Base-by-base conservation (phyloP, 495 filamentous ascomycete genomes). In the Xylaria flabelliformis region DNA sequence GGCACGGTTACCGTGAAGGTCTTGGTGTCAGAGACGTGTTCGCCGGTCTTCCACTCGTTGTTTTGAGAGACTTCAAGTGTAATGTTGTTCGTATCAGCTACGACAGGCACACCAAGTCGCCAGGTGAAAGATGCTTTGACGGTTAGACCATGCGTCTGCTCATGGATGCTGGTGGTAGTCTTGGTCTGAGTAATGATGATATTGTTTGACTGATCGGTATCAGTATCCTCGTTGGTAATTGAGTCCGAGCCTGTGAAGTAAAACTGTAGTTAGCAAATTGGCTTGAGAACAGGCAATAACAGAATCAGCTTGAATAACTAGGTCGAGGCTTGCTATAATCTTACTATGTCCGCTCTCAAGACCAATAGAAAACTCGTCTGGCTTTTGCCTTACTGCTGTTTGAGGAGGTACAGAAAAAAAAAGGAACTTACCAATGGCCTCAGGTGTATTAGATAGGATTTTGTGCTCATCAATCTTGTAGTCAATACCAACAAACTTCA, bases 131-230 rank as follows among this genome's bases (percentile, higher is more conserved):
- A 53, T 24, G n/a, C 50, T n/a, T 53, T 53, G n/a, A 53, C 21
- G 2, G n/a, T 26, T 10, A 53, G 0, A 24, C 50, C 50, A 24
- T 53, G 50, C 6, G 50, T 53, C 19, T 53, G 50, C 19, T 53
- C 50, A 26, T 53, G 50, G 12, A 53, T 53, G 12, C 50, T 26
- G 3, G 50, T 53, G 50, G 3, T 12, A 53, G 50, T 53, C 50
- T 53, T 53, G 50, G 50, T 53, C 21, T 53, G 50, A 53, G 19
- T 53, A 26, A 53, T 53, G 50, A 53, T 53, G 24, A 53, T 53
- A 8, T 10, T 53, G 9, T 26, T 53, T 26, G 50, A 53, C 21
- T 53, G 50, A 8, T 53, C 50, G 50, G 21, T 26, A 26, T 53
- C 50, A 24, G 50, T 24, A 53, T 53, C 50, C 50, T 53, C n/a